Percentiles rank a stretch among this genome's conserved stretches.
phyloP scores from a whole-genome alignment of 495 filamentous ascomycete genomes.

The Umbilicaria muhlenbergii region DNA sequence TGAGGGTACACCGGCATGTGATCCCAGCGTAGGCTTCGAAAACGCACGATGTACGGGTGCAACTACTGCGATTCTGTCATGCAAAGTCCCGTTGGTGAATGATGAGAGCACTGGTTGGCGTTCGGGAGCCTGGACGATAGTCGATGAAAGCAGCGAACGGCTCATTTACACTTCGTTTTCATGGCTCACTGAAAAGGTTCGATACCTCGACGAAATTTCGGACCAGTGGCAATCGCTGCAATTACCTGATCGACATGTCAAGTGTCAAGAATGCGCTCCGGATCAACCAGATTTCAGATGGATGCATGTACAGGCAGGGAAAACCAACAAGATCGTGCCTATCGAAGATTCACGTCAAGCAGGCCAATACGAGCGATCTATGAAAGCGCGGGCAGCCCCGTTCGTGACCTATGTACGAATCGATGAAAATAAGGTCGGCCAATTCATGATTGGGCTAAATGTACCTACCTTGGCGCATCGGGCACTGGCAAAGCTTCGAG shows the following conservation, averaged over 20 bases:
- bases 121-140: slow-evolving; percentile 14
- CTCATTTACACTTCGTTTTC: slow-evolving; percentile 18
- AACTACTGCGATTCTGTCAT: slow-evolving; percentile 14
- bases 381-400: slow-evolving; percentile 28
- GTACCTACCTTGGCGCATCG: slow-evolving; percentile 39
- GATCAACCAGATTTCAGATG: slow-evolving; percentile 16
- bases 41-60: background rate
- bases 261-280: slow-evolving; percentile 21
- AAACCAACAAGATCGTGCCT: slow-evolving; percentile 15
- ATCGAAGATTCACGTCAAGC: slow-evolving; percentile 20
- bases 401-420: slow-evolving; percentile 29
- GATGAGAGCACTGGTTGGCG: slow-evolving; percentile 12
- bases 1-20: background rate
- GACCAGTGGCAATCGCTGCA: slow-evolving; percentile 8
- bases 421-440: slow-evolving; percentile 13
- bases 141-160: slow-evolving; percentile 16
- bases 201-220: slow-evolving; percentile 8
- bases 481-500: slow-evolving; percentile 26
- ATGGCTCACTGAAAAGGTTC: slow-evolving; percentile 21
- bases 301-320: slow-evolving; percentile 4
- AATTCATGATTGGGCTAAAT: slow-evolving; percentile 36
- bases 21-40: no score
- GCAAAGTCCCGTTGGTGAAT: slow-evolving; percentile 10
- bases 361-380: slow-evolving; percentile 16
- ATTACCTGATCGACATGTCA: slow-evolving; percentile 5